Base-by-base conservation (phyloP, 805 yeast species). In the Kluyveromyces aestuarii region DNA sequence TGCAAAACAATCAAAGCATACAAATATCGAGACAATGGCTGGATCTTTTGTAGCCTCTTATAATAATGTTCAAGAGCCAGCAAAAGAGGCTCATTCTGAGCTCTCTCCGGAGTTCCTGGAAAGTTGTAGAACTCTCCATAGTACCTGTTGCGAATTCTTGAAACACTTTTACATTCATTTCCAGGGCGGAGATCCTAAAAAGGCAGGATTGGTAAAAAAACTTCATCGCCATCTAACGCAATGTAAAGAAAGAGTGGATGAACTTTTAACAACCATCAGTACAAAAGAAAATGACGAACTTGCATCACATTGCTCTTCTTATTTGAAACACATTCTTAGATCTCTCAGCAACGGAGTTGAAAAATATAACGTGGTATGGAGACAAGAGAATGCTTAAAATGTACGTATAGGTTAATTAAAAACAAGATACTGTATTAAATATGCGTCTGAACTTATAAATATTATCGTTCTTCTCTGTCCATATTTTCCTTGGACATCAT, bases 91-190 rank as follows among this genome's bases (percentile, higher is more conserved):
- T 2, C 62, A 58, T 45, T 58, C 67, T 6, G 57, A 52, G 7
- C 55, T 69, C n/a, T 73, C 72, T n/a, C 47, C 47, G 4, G 65
- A 60, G 10, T 52, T 72, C 1, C 48, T 77, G 10, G 85, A 81
- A 45, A 71, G 74, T 41, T 67, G 85, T 37, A 67, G 81, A 45
- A 64, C 83, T 40, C 72, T 83, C 14, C 90, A 86, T 60, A 77
- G 83, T 1, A 83, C 93, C 0, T 79, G 90, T 2, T 73, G 82
- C 37, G 95, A 85, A 62, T 86, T 85, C 60, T 64, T 86, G 39
- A 76, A 80, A 49, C 95, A 85, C 61, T 86, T 84, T 61, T 86
- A 90, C 84, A 60, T 74, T 1, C 82, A 80, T 59, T 77, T 77
- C 55, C 76, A 75, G 51, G 72, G 76, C 45, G 73, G 76, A 39